Evolutionary conservation across 768 basidiomycete genomes (phyloP), one percentile per base, ranked within the genome.

Genomic region (Amanita inopinata): DNA sequence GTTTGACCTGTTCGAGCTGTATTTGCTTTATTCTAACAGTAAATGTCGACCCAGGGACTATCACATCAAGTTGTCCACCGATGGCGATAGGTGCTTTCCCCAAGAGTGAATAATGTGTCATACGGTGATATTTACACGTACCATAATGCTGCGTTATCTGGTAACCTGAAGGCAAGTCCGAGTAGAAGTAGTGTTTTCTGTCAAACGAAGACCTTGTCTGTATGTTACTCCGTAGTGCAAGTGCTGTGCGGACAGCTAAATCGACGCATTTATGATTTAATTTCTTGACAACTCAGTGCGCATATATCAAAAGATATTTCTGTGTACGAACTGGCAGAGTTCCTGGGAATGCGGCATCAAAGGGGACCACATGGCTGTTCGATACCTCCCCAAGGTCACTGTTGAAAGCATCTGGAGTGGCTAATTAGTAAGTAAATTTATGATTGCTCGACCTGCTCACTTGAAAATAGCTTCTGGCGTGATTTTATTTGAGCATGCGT

Each of bases 121-220:
- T 12, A 23, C 34, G 14, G 39, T 7, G 36, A 39, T 19, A 43
- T 4, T 6, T 30, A 17, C 12, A 55, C 53, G 50, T 47, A 89
- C 89, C 76, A 60, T 98, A 96, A 49, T 89, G 85, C 57, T 98
- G 93, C 0, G 93, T 99, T 48, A 99, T 94, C 62, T 99, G 96
- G 61, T 92, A 98, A 0, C 94, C 94, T 3, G 83, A 71, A 0
- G 96, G 92, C 25, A 96, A 71, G 60, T 98, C 96, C 3, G 88
- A 74, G 56, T 99, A 98, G 60, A 97, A 97, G 58, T 99, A 99
- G 58, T 98, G 96, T 57, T 99, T 99, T 50, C 96, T 70, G 61
- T 98, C 96, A 53, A 98, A 98, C 0, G 86, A 73, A 0, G 90
- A 94, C 14, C 71, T 68, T 0, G 51, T 49, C 49, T 86, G 86